Evolutionary conservation across 208 protist species (phyloP).

Genomic region (Leishmania gerbilli): DNA sequence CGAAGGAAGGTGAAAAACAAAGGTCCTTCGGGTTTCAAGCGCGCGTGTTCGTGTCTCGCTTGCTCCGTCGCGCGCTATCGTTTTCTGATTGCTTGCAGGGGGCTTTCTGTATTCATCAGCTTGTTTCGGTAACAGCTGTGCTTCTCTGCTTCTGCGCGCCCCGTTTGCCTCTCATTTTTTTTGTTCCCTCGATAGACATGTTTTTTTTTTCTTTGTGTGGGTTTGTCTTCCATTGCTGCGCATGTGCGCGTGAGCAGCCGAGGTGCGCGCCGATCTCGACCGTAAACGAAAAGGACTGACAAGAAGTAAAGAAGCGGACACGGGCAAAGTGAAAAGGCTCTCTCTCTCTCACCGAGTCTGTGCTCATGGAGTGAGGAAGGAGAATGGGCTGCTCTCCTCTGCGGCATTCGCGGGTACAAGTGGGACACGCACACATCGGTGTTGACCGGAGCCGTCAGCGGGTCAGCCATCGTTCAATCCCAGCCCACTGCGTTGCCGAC

Average conservation of each 20-base stretch:
- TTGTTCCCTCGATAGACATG: neutral
- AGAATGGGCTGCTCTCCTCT: neutral
- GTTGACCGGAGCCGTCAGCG: neutral
- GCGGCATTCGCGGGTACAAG: neutral
- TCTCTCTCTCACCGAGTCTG: neutral
- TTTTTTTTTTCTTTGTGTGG: neutral
- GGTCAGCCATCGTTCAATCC: neutral
- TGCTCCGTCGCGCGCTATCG: neutral
- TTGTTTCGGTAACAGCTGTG: neutral
- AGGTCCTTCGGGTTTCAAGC: neutral
- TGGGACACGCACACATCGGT: neutral
- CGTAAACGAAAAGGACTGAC: neutral
- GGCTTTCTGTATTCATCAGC: neutral
- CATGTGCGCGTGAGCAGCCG: too few species aligned
- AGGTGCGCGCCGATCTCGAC: neutral
- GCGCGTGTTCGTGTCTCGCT: neutral
- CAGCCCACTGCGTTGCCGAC: neutral
- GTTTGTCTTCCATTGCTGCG: too few species aligned
- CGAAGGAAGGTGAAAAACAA: neutral
- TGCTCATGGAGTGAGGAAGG: neutral
- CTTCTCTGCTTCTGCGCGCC: neutral
- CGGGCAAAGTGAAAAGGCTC: neutral
- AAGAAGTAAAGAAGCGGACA: neutral
- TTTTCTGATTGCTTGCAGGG: neutral
- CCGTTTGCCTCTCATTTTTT: neutral